phyloP scores from a whole-genome alignment of 169 alveolate species.

The Sarcocystis neurona region DNA sequence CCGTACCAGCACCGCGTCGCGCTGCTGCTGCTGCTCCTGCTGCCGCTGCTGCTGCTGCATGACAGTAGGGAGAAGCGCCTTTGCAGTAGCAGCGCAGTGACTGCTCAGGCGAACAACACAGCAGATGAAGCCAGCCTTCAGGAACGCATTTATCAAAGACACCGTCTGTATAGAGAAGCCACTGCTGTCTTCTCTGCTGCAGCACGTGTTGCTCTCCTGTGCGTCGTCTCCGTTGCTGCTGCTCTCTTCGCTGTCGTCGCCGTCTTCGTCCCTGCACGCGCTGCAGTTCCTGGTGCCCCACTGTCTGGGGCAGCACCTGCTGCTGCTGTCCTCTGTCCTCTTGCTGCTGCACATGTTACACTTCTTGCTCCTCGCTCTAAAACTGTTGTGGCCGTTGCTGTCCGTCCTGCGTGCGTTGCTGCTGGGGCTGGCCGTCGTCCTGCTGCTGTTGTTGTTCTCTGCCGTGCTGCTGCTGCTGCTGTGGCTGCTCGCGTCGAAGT shows the following conservation, averaged over 20 bases:
- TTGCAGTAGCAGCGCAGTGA: not conserved
- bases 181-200: not conserved
- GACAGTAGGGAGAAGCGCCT: not conserved
- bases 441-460: not conserved
- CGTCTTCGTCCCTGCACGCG: too few species aligned
- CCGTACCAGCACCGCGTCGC: too few species aligned
- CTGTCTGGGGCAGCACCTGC: too few species aligned
- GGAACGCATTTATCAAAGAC: not conserved
- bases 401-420: not conserved
- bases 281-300: too few species aligned
- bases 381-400: not conserved
- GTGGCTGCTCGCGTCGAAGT: too few species aligned
- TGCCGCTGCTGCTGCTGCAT: not conserved
- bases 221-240: too few species aligned
- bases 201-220: not conserved
- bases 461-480: not conserved
- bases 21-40: not conserved
- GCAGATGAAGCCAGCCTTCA: slow-evolving; percentile 10
- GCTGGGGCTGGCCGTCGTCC: not conserved
- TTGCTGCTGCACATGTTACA: too few species aligned
- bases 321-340: too few species aligned
- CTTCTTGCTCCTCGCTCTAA: not conserved
- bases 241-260: too few species aligned
- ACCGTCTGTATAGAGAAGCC: slow-evolving; percentile 3
- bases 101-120: slow-evolving; percentile 8